Evolutionary conservation across 2,329 filamentous ascomycete species (phyloP).

Genomic region (Claviceps africana): DNA sequence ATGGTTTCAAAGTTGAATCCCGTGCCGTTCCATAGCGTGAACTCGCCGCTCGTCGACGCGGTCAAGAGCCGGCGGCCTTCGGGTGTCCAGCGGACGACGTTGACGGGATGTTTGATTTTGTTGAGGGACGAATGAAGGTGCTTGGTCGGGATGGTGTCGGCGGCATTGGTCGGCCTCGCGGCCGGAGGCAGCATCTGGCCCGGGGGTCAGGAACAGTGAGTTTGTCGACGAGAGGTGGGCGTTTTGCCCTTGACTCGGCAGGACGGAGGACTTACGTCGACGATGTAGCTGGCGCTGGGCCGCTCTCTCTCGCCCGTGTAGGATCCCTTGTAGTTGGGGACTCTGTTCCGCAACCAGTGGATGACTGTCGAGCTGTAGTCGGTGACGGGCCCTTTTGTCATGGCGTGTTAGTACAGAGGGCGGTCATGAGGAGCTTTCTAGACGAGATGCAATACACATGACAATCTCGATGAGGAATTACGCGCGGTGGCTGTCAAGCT

Average conservation of each 20-base stretch:
- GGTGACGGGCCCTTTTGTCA: constrained; percentile 60
- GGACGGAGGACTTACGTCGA: constrained; percentile 51
- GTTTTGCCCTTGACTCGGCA: neutral
- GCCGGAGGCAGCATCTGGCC: constrained; percentile 71
- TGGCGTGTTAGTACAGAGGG: constrained; percentile 8
- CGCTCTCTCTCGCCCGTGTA: constrained; percentile 66
- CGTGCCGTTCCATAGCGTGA: constrained; percentile 96
- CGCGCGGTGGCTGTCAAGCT: neutral
- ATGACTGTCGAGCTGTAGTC: constrained; percentile 85
- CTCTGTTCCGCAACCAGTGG: constrained; percentile 79
- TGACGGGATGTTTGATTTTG: constrained; percentile 95
- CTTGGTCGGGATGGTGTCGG: constrained; percentile 82
- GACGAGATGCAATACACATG: neutral
- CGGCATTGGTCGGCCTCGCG: constrained; percentile 58
- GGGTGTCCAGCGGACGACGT: constrained; percentile 93
- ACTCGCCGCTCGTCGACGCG: constrained; percentile 90
- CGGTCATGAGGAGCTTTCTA: neutral
- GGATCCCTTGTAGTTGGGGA: constrained; percentile 51
- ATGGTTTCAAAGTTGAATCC: constrained; percentile 99
- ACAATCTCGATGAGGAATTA: neutral
- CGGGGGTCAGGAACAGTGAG: constrained; percentile 8
- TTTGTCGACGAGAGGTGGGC: too few species aligned
- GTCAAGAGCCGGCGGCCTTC: constrained; percentile 85
- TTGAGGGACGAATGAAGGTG: constrained; percentile 96
- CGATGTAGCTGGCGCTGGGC: constrained; percentile 76